Evolutionary conservation across 768 basidiomycete genomes (phyloP), one percentile per base, ranked within the genome.

Genomic region (Trametes gibbosa): DNA sequence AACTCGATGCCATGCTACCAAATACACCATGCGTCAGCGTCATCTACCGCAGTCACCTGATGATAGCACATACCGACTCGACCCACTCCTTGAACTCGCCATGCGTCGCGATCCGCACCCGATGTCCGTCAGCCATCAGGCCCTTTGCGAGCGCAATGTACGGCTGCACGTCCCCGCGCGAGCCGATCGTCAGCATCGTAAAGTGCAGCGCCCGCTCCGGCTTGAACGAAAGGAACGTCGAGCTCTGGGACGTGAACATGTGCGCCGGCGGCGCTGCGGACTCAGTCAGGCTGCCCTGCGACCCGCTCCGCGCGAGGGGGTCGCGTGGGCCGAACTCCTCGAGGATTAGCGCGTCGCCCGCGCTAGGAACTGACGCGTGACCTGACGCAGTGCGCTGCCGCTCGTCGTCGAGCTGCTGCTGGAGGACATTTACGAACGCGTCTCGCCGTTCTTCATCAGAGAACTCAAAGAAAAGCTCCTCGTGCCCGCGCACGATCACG

Each of bases 381-480:
- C 79, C 80, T 0, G 74, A 66, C 19, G 73, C 75, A 8, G 81
- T 66, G 4, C 84, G 78, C 54, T 73, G 76, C 55, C 83, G 81
- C 13, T 85, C 77, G 46, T 84, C 83, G 51, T 98, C 95, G 69
- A 95, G 82, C 69, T 94, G 92, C 24, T 80, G 79, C 63, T 95
- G 85, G 45, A 99, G 75, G 19, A 95, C 77, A 13, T 71, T 71
- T 19, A 90, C 82, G 67, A 95, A 95, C 1, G 86, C 85, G 62
- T 87, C 80, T 23, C 96, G 84, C 62, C 91, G 86, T 54, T 91
- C 87, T 56, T 88, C 83, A 19, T 87, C 85, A 41, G 81, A 79
- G 70, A 99, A 96, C 73, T 99, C 97, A 66, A 98, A 90, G 78
- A 99, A 99, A 10, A 98, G 79, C 70, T 99, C 96, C 74, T 99